Conservation (phyloP, 2,329 filamentous ascomycete species). For the Pseudogymnoascus sp. region DNA sequence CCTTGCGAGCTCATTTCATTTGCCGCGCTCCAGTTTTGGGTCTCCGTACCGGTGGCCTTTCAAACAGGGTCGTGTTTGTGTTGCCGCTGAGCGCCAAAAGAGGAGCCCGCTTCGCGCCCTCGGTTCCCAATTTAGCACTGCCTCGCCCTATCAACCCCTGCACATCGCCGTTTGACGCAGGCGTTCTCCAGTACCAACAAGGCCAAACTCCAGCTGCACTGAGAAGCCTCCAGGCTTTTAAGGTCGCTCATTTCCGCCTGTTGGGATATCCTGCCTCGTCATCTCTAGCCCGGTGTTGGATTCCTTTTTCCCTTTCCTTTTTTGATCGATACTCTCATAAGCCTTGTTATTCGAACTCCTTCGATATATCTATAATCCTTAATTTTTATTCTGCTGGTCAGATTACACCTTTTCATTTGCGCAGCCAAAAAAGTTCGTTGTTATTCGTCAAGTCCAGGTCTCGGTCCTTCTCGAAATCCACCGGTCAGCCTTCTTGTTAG, state of each 20-base stretch:
- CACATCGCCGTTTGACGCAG: constrained; percentile 1
- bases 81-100: constrained; percentile 7
- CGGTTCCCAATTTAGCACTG: constrained; percentile 6
- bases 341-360: constrained; percentile 1
- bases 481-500: constrained; percentile 4
- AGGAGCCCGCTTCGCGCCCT: constrained; percentile 4
- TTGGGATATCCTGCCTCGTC: constrained; percentile 1
- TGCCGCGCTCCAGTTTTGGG: constrained; percentile 6
- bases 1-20: constrained; percentile 6
- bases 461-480: not conserved
- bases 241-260: constrained; percentile 4
- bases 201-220: not conserved
- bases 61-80: constrained; percentile 8
- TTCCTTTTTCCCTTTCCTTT: constrained; percentile 1
- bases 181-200: constrained; percentile 1
- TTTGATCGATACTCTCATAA: constrained; percentile 3
- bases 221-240: constrained; percentile 8
- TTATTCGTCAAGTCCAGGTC: not conserved
- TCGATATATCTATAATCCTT: constrained; percentile 1
- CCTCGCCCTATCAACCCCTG: constrained; percentile 7
- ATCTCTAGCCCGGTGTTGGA: not conserved
- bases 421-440: constrained; percentile 3
- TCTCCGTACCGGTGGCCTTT: constrained; percentile 2
- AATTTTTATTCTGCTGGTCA: constrained; percentile 6
- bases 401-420: constrained; percentile 3